These are phyloP conservation scores for Sporothrix brunneoviolacea DNA, from an alignment of 2,329 filamentous ascomycete genomes.

Conservation along the genomic window DNA sequence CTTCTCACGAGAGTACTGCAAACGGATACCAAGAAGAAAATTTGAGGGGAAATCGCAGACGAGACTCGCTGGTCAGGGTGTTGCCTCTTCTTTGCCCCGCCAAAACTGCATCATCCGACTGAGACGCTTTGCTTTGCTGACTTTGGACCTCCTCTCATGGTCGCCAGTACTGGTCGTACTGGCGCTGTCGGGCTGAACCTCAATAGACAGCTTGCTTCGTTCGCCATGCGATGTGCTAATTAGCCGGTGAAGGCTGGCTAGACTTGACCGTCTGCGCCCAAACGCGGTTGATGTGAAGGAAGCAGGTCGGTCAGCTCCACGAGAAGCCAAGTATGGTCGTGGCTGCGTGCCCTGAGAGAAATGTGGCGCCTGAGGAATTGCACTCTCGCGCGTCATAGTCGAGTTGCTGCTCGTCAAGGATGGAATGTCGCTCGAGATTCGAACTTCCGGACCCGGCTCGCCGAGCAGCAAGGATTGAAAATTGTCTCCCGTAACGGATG, in stretches of 20 bases:
- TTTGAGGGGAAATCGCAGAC: background rate
- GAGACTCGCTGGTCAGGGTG: background rate
- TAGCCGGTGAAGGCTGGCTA: conserved; percentile 69
- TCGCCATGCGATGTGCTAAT: conserved; percentile 70
- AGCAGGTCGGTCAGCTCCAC: conserved; percentile 49
- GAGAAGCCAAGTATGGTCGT: conserved; percentile 41
- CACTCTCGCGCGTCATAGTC: conserved; percentile 66
- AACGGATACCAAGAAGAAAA: no score
- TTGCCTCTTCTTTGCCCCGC: conserved; percentile 49
- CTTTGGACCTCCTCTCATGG: conserved; percentile 50
- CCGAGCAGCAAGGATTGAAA: conserved; percentile 67
- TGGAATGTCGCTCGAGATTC: conserved; percentile 64
- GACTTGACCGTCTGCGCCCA: conserved; percentile 65
- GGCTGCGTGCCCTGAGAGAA: conserved; percentile 36
- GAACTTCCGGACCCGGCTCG: conserved; percentile 65
- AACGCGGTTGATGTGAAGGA: conserved; percentile 57
- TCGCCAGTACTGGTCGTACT: conserved; percentile 26
- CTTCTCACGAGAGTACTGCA: no score
- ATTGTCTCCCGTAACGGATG: conserved; percentile 65
- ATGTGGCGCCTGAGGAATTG: conserved; percentile 35
- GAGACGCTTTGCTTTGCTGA: conserved; percentile 61
- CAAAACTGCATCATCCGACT: conserved; percentile 75
- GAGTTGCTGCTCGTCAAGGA: conserved; percentile 71
- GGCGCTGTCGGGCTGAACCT: conserved; percentile 47
- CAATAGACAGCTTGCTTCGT: conserved; percentile 66